A percentile compares a stretch with the other conserved stretches of the same genome.
Conservation (phyloP, 2,329 filamentous ascomycete species). For the Aspergillus versicolor region DNA sequence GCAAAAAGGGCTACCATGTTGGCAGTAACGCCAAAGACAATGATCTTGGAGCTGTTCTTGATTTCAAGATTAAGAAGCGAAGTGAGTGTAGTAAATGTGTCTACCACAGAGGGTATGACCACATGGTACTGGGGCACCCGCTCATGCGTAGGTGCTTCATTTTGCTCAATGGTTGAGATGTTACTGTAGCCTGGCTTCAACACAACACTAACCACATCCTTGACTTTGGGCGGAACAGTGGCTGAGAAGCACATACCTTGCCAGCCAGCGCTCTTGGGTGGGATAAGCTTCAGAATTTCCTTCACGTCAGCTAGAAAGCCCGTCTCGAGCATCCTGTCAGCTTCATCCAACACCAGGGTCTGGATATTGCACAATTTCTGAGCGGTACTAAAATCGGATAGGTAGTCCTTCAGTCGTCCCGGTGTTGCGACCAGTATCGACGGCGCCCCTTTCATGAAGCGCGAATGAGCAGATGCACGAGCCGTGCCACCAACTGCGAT, state of each 20-base stretch:
- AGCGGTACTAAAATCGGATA: conserved; percentile 43
- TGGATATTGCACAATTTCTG: conserved; percentile 48
- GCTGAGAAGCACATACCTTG: conserved; percentile 79
- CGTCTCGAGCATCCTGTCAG: conserved; percentile 33
- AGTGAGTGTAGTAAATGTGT: conserved; percentile 47
- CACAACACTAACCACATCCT: conserved; percentile 71
- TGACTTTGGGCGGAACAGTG: conserved; percentile 79
- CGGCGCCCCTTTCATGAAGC: conserved; percentile 30
- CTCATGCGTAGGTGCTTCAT: conserved; percentile 73
- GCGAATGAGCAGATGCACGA: conserved; percentile 25
- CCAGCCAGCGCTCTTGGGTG: conserved; percentile 48
- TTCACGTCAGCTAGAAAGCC: conserved; percentile 53
- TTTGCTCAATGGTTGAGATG: conserved; percentile 75
- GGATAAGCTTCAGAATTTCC: conserved; percentile 52
- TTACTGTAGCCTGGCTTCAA: conserved; percentile 68
- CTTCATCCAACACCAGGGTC: conserved; percentile 50
- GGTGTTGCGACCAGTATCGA: conserved; percentile 50
- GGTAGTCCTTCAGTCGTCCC: conserved; percentile 49
- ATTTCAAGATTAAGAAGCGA: conserved; percentile 49
- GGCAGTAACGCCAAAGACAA: conserved; percentile 80
- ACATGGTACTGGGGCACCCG: conserved; percentile 51
- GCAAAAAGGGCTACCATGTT: conserved; percentile 61
- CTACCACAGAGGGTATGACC: conserved; percentile 41
- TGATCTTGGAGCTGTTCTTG: conserved; percentile 69
- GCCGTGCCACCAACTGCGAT: conserved; percentile 45